phyloP scores from a whole-genome alignment of 192 early-diverging fungal species.

The Podila verticillata region DNA sequence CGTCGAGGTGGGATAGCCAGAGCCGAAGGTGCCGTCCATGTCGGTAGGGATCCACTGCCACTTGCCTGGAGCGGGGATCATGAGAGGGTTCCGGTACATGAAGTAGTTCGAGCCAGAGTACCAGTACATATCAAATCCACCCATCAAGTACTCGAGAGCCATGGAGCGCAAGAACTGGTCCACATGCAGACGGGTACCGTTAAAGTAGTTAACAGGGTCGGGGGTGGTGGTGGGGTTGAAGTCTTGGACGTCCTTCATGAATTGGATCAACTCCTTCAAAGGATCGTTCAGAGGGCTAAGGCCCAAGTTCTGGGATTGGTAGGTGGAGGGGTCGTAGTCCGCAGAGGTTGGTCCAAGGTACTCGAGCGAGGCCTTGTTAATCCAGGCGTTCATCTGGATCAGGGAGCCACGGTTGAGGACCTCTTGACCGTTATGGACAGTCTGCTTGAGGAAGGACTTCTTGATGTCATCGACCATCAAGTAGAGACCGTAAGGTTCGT shows the following conservation, averaged over 20 bases:
- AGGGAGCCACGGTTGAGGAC: conserved; percentile 13
- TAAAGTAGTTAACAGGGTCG: conserved; percentile 30
- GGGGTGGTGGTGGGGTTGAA: conserved; percentile 23
- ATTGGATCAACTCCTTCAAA: conserved; percentile 35
- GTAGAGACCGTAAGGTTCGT: conserved; percentile 52
- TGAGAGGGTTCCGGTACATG: conserved; percentile 39
- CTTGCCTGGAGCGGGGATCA: conserved; percentile 12
- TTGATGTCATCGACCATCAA: conserved; percentile 55
- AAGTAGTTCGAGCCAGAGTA: conserved; percentile 41
- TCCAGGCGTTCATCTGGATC: conserved; percentile 52
- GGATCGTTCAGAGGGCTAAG: conserved; percentile 10
- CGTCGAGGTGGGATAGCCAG: conserved; percentile 25
- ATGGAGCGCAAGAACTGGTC: conserved; percentile 41
- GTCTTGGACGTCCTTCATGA: conserved; percentile 43
- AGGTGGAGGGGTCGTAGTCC: conserved; percentile 22
- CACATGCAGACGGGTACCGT: conserved; percentile 35
- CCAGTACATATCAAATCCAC: conserved; percentile 50
- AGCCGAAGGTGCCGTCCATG: conserved; percentile 54
- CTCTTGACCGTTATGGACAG: conserved; percentile 31
- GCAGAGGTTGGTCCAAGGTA: conserved; percentile 29
- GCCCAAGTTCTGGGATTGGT: conserved; percentile 14
- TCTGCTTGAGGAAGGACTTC: conserved; percentile 50
- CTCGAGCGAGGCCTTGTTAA: conserved; percentile 37
- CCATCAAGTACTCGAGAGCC: conserved; percentile 53
- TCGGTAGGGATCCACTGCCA: conserved; percentile 53